A percentile compares a stretch with the other conserved stretches of the same genome.
These are phyloP conservation scores for Verticillium zaregamsianum DNA, from an alignment of 2,329 filamentous ascomycete species.

Conservation along the genomic window DNA sequence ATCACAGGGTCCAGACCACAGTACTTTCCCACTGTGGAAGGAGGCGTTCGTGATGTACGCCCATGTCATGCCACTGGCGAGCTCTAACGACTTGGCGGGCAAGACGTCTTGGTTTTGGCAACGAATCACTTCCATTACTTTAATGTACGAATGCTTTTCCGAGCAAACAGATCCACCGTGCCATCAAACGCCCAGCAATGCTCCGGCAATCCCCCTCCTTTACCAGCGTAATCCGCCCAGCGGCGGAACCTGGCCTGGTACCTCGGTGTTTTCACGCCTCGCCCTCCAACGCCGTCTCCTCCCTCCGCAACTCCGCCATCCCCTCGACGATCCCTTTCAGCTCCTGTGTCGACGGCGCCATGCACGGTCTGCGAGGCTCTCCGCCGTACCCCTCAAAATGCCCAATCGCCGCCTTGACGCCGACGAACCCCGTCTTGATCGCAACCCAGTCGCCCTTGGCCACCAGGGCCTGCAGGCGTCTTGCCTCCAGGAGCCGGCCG, in stretches of 20 bases:
- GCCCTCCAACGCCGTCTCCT: constrained; percentile 25
- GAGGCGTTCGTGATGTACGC: neutral
- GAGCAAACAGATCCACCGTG: neutral
- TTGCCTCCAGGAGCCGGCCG: constrained; percentile 54
- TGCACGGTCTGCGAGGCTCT: constrained; percentile 34
- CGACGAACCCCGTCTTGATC: constrained; percentile 44
- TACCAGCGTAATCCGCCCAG: neutral
- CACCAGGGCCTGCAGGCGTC: constrained; percentile 40
- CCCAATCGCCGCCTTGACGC: constrained; percentile 41
- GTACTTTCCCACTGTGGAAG: neutral
- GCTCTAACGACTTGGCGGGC: neutral
- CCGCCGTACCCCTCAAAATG: constrained; percentile 34
- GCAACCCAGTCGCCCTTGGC: constrained; percentile 42
- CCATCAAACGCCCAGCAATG: neutral
- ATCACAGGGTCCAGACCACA: neutral
- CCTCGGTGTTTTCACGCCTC: neutral
- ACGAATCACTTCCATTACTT: neutral
- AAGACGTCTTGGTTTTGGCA: neutral
- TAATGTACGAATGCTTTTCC: neutral
- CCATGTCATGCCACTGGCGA: neutral
- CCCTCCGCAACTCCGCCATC: constrained; percentile 27
- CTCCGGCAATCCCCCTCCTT: neutral
- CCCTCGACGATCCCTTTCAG: constrained; percentile 29
- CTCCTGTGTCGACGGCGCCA: constrained; percentile 25
- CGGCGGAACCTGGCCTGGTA: neutral